These are phyloP conservation scores for Benincasa hispida DNA, from an alignment of 306 rosid species.

Conservation along the genomic window DNA sequence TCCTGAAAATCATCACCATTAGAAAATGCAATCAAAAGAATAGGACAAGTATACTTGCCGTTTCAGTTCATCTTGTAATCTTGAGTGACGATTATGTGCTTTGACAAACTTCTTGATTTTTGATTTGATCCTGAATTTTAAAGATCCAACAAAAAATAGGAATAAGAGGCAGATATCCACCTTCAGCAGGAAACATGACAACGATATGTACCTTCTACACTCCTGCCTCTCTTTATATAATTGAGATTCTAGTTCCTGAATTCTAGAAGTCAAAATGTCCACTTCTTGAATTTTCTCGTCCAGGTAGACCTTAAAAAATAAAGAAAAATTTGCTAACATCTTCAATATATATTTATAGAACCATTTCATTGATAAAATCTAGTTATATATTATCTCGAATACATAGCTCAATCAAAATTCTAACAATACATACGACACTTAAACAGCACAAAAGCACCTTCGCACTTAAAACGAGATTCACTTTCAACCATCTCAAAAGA, in stretches of 20 bases:
- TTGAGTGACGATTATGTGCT: constrained; percentile 38
- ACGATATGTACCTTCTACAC: constrained; percentile 36
- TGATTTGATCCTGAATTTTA: constrained; percentile 51
- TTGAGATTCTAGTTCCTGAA: constrained; percentile 81
- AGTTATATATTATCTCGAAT: background rate
- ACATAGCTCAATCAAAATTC: background rate
- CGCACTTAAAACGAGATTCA: background rate
- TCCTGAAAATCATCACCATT: background rate
- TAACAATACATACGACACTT: background rate
- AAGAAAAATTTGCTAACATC: background rate
- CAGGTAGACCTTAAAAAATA: constrained; percentile 34
- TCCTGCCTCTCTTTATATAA: constrained; percentile 60
- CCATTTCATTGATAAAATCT: background rate
- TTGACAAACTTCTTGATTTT: constrained; percentile 66
- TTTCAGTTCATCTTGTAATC: constrained; percentile 66
- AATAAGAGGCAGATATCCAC: background rate
- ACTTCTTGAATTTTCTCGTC: constrained; percentile 77
- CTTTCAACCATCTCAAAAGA: background rate
- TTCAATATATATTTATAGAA: background rate
- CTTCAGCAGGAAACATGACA: background rate
- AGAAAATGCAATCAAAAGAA: background rate
- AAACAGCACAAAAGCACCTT: background rate
- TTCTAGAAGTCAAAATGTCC: constrained; percentile 71
- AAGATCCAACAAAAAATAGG: constrained; percentile 10
- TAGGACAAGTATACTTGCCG: constrained; percentile 29